Base-by-base conservation (phyloP, 139 green algal species). In the Auxenochlorella protothecoides region DNA sequence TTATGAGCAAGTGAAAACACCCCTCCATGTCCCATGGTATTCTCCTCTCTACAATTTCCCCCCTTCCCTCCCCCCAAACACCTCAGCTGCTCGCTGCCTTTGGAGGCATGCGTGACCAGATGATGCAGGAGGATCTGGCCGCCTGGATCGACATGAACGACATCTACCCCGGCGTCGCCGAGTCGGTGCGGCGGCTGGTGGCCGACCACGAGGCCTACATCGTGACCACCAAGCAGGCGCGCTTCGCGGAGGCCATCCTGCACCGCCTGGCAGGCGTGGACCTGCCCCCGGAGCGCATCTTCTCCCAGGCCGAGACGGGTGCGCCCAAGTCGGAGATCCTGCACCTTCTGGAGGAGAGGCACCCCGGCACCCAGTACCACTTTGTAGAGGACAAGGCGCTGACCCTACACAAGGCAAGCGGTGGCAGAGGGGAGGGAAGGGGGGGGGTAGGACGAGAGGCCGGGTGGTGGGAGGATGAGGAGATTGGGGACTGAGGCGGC, bases 161-260 rank as follows among this genome's bases (percentile, higher is more conserved):
- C 44, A 92, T 99, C 66, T 99, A 98, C 75, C 71, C 76, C 2
- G 92, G 90, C 4, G 83, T 96, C 53, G 79, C 88, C 2, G 86
- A 90, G 3, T 81, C 90, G 3, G 66, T 97, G 66, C 66, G 65
- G 16, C 63, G 56, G 3, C 78, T 89, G 3, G 72, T 92, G 70
- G 68, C 70, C 7, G 44, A 77, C 9, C 69, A 89, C 56, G 80
- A 96, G 64, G 75, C 95, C 6, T 99, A 95, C 84, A 97, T 99
- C 68, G 95, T 99, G 9, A 99, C 95, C 51, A 99, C 95, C 27
- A 99, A 99, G 80, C 91, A 97, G 90, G 90, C 85, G 0, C 85
- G 89, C 8, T 97, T 93, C 83, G 94, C 89, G 4, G 79, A 90
- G 72, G 80, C 85, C 4, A 78, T 97, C 53, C 80, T 99, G 80